phyloP scores from a whole-genome alignment of 2,329 filamentous ascomycete genomes.

The Elsinoe arachidis region DNA sequence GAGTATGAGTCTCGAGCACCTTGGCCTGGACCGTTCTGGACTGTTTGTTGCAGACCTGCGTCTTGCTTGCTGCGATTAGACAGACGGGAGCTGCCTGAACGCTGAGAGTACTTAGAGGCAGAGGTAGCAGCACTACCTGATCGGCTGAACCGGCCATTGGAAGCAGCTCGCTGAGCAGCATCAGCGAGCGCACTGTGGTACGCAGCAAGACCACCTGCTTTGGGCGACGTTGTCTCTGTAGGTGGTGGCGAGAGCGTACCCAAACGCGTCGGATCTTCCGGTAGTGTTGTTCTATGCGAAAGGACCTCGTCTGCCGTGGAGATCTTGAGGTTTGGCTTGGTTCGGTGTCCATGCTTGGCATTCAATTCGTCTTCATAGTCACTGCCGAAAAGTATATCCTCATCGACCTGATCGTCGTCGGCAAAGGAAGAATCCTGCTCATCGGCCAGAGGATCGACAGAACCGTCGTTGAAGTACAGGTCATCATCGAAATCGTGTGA shows the following conservation, averaged over 20 bases:
- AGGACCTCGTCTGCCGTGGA: background rate
- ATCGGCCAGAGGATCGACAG: constrained; percentile 20
- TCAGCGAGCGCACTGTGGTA: constrained; percentile 81
- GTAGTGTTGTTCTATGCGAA: background rate
- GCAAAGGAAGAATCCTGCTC: constrained; percentile 17
- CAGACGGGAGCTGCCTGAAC: constrained; percentile 16
- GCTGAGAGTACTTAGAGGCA: constrained; percentile 20
- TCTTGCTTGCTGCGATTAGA: constrained; percentile 15
- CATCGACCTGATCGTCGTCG: constrained; percentile 22
- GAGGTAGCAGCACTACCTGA: constrained; percentile 38
- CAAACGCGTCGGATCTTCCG: background rate
- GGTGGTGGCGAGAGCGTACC: background rate
- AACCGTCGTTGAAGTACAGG: constrained; percentile 30
- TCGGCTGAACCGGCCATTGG: constrained; percentile 65
- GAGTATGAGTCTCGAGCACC: constrained; percentile 18
- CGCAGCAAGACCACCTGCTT: constrained; percentile 44
- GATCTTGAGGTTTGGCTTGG: constrained; percentile 5
- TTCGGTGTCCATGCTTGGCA: background rate
- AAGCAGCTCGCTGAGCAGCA: constrained; percentile 67
- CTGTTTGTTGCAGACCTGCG: background rate
- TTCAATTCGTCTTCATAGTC: constrained; percentile 9
- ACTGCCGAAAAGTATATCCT: constrained; percentile 27
- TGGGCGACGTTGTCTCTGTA: background rate
- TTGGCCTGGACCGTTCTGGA: background rate
- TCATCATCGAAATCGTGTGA: constrained; percentile 13